These are phyloP conservation scores for Boletus sp. DNA, from an alignment of 1,284 basidiomycete species.

Conservation along the genomic window DNA sequence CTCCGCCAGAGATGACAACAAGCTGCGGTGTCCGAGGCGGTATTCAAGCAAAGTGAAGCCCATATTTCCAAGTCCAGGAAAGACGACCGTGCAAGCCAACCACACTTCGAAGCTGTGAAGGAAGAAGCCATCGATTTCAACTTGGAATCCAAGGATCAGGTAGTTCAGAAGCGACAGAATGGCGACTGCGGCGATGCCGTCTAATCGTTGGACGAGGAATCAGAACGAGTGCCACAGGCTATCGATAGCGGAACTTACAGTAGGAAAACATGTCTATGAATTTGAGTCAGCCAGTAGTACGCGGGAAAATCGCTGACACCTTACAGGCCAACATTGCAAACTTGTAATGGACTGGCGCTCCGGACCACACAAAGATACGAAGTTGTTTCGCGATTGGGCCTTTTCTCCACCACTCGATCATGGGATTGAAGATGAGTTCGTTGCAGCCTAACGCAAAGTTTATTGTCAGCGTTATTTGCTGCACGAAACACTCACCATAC, in stretches of 20 bases:
- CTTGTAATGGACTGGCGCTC: conserved; percentile 79
- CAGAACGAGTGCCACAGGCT: neutral
- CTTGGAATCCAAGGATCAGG: conserved; percentile 62
- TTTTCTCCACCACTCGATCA: conserved; percentile 65
- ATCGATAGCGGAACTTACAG: conserved; percentile 38
- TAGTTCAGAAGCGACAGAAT: conserved; percentile 69
- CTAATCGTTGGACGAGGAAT: conserved; percentile 30
- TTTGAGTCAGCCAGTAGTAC: conserved; percentile 12
- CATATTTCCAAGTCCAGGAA: conserved; percentile 69
- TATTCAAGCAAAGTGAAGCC: conserved; percentile 73
- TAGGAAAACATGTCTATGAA: conserved; percentile 81
- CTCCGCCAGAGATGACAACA: conserved; percentile 49
- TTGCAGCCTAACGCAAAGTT: conserved; percentile 50
- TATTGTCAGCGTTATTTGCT: neutral
- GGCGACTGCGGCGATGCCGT: conserved; percentile 69
- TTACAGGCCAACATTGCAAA: conserved; percentile 69
- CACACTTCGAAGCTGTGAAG: conserved; percentile 73
- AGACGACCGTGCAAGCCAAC: conserved; percentile 73
- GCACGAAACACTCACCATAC: conserved; percentile 52
- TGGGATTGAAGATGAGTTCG: conserved; percentile 71
- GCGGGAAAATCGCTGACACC: conserved; percentile 38
- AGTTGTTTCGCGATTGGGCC: conserved; percentile 79
- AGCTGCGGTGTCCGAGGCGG: conserved; percentile 59
- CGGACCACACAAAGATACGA: conserved; percentile 73
- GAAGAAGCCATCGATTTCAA: conserved; percentile 64